A percentile compares a stretch with the other conserved stretches of the same genome.
Evolutionary conservation across 2,329 filamentous ascomycete species (phyloP).

Genomic region (Massarina eburnea): DNA sequence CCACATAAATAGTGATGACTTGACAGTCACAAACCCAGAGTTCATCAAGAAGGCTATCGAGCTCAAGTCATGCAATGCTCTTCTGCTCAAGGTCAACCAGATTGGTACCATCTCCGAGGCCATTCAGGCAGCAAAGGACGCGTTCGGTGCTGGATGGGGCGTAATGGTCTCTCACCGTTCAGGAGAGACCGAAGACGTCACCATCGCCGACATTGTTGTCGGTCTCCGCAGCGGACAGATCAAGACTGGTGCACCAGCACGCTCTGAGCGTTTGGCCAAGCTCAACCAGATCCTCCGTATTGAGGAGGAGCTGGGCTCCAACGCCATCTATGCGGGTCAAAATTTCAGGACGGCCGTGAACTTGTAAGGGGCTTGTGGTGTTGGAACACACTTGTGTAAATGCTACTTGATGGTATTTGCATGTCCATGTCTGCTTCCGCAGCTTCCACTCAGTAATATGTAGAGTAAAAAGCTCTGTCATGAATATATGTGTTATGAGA

Average conservation of each 20-base stretch:
- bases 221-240: conserved; percentile 97
- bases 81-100: conserved; percentile 99
- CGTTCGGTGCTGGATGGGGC: conserved; percentile 89
- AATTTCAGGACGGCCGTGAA: conserved; percentile 92
- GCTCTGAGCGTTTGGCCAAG: conserved; percentile 98
- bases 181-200: conserved; percentile 99
- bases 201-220: conserved; percentile 96
- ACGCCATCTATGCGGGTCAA: conserved; percentile 86
- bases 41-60: conserved; percentile 99
- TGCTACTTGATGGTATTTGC: neutral
- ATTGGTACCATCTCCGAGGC: conserved; percentile 98
- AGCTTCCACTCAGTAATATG: conserved; percentile 1
- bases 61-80: conserved; percentile 96
- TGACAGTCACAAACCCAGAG: conserved; percentile 98
- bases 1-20: conserved; percentile 68
- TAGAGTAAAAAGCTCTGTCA: conserved; percentile 7
- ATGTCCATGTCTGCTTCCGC: neutral
- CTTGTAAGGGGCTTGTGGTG: conserved; percentile 48
- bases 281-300: conserved; percentile 99
- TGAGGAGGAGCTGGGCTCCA: conserved; percentile 85
- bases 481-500: conserved; percentile 6
- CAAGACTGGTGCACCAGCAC: conserved; percentile 64
- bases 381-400: neutral
- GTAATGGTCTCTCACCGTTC: conserved; percentile 99
- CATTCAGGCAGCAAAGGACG: conserved; percentile 98